phyloP scores from a whole-genome alignment of 2,329 filamentous ascomycete genomes.

The Shiraia bambusicola region DNA sequence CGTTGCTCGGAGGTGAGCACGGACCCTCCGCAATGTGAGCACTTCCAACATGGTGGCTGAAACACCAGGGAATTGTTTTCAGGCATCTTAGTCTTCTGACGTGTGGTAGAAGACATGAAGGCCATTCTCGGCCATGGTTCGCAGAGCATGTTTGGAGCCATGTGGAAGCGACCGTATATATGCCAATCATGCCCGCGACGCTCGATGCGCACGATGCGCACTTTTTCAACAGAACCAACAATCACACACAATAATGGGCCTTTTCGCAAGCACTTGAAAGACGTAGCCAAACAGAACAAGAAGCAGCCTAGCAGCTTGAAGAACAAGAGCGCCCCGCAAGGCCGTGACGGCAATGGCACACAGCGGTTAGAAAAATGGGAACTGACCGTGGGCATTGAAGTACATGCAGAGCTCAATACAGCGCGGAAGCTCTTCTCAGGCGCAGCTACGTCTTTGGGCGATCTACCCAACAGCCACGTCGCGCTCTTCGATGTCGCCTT shows the following conservation, averaged over 20 bases:
- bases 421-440: conserved; percentile 84
- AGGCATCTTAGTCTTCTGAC: conserved; percentile 6
- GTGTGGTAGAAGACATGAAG: conserved; percentile 1
- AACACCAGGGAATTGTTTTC: no score
- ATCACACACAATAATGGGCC: conserved; percentile 25
- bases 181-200: conserved; percentile 32
- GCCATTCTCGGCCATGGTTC: conserved; percentile 32
- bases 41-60: no score
- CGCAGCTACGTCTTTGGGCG: conserved; percentile 53
- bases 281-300: conserved; percentile 39
- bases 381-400: conserved; percentile 92
- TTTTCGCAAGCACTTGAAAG: conserved; percentile 43
- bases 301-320: conserved; percentile 17
- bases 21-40: conserved; percentile 24
- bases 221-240: conserved; percentile 17
- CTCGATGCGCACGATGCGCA: conserved; percentile 12
- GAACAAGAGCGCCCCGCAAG: conserved; percentile 1
- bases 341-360: conserved; percentile 11
- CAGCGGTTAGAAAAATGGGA: conserved; percentile 68
- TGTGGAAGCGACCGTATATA: conserved; percentile 30
- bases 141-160: conserved; percentile 20
- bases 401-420: conserved; percentile 94
- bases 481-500: conserved; percentile 86
- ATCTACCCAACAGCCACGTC: conserved; percentile 80
- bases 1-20: conserved; percentile 29